Percentiles rank a stretch among this genome's conserved stretches.
phyloP scores from a whole-genome alignment of 2,329 filamentous ascomycete genomes.

The Trichophyton mentagrophytes region DNA sequence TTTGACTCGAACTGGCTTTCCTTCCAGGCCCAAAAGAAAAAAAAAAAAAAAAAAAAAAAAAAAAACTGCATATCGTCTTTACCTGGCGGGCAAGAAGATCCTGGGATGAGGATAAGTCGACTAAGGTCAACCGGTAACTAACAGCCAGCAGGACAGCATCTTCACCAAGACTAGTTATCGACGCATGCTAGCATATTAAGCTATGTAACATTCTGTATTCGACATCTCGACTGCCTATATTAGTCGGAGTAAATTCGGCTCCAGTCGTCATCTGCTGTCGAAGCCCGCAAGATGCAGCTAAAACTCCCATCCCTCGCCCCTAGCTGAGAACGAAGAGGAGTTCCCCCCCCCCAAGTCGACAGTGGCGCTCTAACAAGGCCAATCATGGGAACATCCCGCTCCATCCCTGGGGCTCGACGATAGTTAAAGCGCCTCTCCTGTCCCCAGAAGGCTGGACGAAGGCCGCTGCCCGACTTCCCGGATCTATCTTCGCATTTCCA shows the following conservation, averaged over 20 bases:
- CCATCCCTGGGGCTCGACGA: neutral
- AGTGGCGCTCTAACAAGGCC: neutral
- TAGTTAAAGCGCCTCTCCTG: neutral
- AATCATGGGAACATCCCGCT: neutral
- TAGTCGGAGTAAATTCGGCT: neutral
- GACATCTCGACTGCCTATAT: neutral
- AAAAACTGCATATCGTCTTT: no score
- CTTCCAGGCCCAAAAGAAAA: neutral
- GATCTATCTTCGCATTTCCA: neutral
- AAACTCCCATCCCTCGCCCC: neutral
- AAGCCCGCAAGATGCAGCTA: neutral
- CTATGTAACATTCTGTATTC: neutral
- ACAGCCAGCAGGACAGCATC: neutral
- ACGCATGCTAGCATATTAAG: neutral
- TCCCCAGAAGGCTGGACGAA: neutral
- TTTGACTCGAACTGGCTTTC: neutral
- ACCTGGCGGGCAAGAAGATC: no score
- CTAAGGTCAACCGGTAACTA: neutral
- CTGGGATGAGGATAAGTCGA: neutral
- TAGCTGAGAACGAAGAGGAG: neutral
- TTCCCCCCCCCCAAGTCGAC: neutral
- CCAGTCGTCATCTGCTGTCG: neutral
- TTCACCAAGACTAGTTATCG: neutral
- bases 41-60: no score
- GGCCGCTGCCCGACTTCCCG: neutral